Evolutionary conservation across 768 basidiomycete genomes (phyloP).

Genomic region (Rhizopogon vinicolor): DNA sequence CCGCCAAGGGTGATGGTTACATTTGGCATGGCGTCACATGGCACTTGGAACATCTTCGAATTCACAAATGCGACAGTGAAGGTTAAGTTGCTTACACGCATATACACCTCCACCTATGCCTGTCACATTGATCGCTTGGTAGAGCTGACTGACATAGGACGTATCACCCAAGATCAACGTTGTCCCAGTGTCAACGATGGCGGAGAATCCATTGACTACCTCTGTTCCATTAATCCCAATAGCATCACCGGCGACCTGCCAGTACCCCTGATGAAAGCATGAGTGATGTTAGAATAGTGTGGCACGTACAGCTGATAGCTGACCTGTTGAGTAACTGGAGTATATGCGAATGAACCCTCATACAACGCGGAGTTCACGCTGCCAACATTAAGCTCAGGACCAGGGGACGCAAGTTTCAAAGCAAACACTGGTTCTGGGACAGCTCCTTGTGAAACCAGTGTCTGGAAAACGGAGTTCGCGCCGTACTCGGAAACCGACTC

Average conservation of each 20-base stretch:
- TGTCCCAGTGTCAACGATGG: constrained; percentile 49
- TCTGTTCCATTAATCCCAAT: constrained; percentile 19
- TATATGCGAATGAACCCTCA: constrained; percentile 33
- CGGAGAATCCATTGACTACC: constrained; percentile 4
- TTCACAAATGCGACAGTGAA: background rate
- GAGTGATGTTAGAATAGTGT: background rate
- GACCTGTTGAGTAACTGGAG: constrained; percentile 27
- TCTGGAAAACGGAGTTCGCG: constrained; percentile 36
- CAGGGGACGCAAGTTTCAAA: constrained; percentile 33
- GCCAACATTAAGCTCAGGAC: constrained; percentile 37
- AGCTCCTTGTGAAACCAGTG: constrained; percentile 33
- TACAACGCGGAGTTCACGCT: constrained; percentile 35
- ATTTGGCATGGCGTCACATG: constrained; percentile 19
- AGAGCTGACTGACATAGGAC: constrained; percentile 27
- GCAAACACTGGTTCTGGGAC: constrained; percentile 30
- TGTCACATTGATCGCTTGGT: constrained; percentile 25
- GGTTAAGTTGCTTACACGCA: constrained; percentile 15
- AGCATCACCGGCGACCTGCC: constrained; percentile 16
- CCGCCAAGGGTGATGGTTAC: constrained; percentile 32
- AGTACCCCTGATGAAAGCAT: constrained; percentile 12
- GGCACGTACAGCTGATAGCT: constrained; percentile 1
- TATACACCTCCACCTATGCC: constrained; percentile 30
- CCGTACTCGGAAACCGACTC: constrained; percentile 29
- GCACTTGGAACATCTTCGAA: constrained; percentile 13
- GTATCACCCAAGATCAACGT: constrained; percentile 38